Percentiles rank a stretch among this genome's conserved stretches.
Evolutionary conservation across 345 rosid genomes (phyloP).

Genomic region (Salix suchowensis): DNA sequence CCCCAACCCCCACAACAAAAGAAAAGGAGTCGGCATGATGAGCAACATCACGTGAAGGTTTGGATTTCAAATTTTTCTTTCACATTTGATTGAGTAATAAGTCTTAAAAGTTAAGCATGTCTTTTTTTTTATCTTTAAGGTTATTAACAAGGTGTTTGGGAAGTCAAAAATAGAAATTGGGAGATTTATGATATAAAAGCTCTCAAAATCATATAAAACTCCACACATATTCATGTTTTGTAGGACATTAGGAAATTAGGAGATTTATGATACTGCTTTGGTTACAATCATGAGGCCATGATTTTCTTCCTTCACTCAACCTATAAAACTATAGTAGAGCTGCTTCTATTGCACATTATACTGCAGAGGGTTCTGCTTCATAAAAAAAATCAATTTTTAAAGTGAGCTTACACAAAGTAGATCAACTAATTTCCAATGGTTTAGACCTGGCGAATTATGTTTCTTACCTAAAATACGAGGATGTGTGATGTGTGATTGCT

Average conservation of each 20-base stretch:
- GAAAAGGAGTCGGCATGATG: slow-evolving; percentile 60
- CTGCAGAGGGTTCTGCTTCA: not conserved
- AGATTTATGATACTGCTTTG: not conserved
- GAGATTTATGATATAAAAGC: not conserved
- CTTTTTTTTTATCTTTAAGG: not conserved
- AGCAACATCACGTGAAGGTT: slow-evolving; percentile 52
- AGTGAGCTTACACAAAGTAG: not conserved
- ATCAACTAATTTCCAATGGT: not conserved
- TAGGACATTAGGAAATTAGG: not conserved
- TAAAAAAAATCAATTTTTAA: not conserved
- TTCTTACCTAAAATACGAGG: not conserved
- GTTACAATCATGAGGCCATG: not conserved
- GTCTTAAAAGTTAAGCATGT: not conserved
- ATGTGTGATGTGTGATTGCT: not conserved
- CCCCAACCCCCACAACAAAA: slow-evolving; percentile 39
- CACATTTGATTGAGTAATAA: not conserved
- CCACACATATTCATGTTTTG: not conserved
- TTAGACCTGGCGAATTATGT: not conserved
- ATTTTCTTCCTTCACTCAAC: not conserved
- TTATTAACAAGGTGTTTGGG: not conserved
- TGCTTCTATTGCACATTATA: not conserved
- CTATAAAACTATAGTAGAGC: not conserved
- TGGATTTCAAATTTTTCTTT: slow-evolving; percentile 14
- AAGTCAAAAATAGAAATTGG: not conserved
- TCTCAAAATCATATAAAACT: not conserved